These are phyloP conservation scores for Terfezia claveryi DNA, from an alignment of 495 filamentous ascomycete species.

Conservation along the genomic window DNA sequence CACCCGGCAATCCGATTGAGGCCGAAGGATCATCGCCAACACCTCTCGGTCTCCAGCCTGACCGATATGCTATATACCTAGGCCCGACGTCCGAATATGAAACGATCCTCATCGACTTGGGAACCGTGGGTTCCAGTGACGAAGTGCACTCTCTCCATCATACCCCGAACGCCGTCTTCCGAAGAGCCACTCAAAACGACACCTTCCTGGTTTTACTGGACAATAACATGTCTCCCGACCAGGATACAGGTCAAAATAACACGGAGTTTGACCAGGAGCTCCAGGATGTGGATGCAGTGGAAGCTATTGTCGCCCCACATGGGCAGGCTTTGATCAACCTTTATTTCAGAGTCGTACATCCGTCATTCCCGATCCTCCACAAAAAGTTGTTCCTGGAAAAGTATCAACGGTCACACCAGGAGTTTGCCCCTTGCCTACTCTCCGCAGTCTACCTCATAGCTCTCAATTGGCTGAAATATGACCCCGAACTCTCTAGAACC, in stretches of 20 bases:
- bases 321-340: constrained; percentile 61
- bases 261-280: constrained; percentile 37
- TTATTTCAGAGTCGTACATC: constrained; percentile 75
- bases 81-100: constrained; percentile 53
- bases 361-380: constrained; percentile 73
- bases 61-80: constrained; percentile 41
- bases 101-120: constrained; percentile 47
- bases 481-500: constrained; percentile 33
- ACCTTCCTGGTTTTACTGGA: constrained; percentile 57
- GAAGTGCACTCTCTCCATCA: constrained; percentile 34
- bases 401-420: constrained; percentile 49
- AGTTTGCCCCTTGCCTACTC: constrained; percentile 63
- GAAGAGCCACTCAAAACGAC: constrained; percentile 60
- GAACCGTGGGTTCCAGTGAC: constrained; percentile 46
- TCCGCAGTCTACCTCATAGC: constrained; percentile 80
- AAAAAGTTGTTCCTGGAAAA: constrained; percentile 73
- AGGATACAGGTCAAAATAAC: constrained; percentile 33
- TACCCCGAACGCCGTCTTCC: constrained; percentile 39
- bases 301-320: constrained; percentile 61
- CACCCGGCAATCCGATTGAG: neutral
- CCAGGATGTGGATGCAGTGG: constrained; percentile 42
- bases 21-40: constrained; percentile 15
- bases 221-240: constrained; percentile 21
- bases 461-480: constrained; percentile 70
- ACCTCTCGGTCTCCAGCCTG: constrained; percentile 40